phyloP scores from a whole-genome alignment of 352 stramenopile genomes.

The Phytophthora kernoviae region DNA sequence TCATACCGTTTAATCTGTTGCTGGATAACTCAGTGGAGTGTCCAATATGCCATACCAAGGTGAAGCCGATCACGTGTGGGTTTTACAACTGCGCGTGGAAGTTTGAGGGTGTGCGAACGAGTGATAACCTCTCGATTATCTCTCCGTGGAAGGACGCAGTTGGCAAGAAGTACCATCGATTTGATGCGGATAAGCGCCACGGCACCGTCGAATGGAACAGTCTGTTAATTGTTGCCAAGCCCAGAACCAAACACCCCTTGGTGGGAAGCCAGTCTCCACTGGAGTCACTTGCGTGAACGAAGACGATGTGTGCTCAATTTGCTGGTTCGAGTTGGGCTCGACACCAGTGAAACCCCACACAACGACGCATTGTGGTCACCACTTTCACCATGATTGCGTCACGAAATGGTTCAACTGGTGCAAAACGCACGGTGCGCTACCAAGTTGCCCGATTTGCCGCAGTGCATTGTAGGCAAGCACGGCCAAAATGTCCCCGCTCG shows the following conservation, averaged over 20 bases:
- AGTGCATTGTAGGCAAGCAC: background rate
- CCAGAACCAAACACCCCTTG: background rate
- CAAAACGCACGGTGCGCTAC: background rate
- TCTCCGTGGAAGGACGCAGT: constrained; percentile 21
- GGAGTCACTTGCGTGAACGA: background rate
- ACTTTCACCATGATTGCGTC: constrained; percentile 5
- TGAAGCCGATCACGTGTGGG: constrained; percentile 28
- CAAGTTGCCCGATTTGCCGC: constrained; percentile 9
- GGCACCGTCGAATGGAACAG: constrained; percentile 23
- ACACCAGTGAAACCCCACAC: background rate
- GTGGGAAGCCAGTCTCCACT: background rate
- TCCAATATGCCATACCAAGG: constrained; percentile 9
- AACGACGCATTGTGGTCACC: constrained; percentile 5
- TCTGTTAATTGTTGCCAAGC: constrained; percentile 19
- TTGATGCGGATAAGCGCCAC: constrained; percentile 15
- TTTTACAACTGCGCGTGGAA: constrained; percentile 45
- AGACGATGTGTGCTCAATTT: constrained; percentile 7
- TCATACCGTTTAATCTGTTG: constrained; percentile 26
- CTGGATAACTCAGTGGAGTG: constrained; percentile 8
- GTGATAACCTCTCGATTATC: constrained; percentile 11
- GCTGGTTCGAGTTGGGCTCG: constrained; percentile 3
- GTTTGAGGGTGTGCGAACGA: constrained; percentile 24
- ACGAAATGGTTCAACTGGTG: constrained; percentile 5
- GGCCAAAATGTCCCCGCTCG: no score
- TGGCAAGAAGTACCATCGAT: constrained; percentile 24